Percentiles rank a stretch among this genome's conserved stretches.
phyloP scores from a whole-genome alignment of 805 yeast genomes.

The Candida xiaguanensis region DNA sequence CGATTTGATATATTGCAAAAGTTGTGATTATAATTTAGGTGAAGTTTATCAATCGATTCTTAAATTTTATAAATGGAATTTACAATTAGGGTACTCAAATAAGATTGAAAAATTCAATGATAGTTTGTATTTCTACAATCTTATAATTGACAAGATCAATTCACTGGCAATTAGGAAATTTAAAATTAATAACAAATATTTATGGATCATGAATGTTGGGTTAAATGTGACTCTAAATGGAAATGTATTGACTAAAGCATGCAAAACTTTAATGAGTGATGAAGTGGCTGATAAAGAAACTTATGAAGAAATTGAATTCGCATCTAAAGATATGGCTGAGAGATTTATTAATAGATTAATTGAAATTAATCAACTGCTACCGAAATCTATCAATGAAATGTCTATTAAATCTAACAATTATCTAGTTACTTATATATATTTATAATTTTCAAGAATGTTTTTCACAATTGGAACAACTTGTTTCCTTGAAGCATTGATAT shows the following conservation, averaged over 20 bases:
- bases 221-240: constrained; percentile 22
- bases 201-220: constrained; percentile 38
- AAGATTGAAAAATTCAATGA: constrained; percentile 29
- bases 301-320: constrained; percentile 15
- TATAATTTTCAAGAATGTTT: constrained; percentile 20
- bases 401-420: constrained; percentile 7
- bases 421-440: constrained; percentile 8
- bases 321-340: constrained; percentile 12
- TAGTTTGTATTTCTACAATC: constrained; percentile 32
- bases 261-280: constrained; percentile 21
- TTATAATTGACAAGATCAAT: constrained; percentile 39
- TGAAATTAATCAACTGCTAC: constrained; percentile 17
- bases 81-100: constrained; percentile 25
- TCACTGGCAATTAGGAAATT: constrained; percentile 35
- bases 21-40: constrained; percentile 42
- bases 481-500: constrained; percentile 70
- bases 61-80: constrained; percentile 55
- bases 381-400: constrained; percentile 11
- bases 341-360: constrained; percentile 15
- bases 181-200: constrained; percentile 14
- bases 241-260: constrained; percentile 15
- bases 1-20: constrained; percentile 24
- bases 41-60: constrained; percentile 18
- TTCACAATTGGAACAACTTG: constrained; percentile 73
- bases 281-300: constrained; percentile 15